Conservation (phyloP, 1,284 basidiomycete species). For the Leccinum angustisporum region DNA sequence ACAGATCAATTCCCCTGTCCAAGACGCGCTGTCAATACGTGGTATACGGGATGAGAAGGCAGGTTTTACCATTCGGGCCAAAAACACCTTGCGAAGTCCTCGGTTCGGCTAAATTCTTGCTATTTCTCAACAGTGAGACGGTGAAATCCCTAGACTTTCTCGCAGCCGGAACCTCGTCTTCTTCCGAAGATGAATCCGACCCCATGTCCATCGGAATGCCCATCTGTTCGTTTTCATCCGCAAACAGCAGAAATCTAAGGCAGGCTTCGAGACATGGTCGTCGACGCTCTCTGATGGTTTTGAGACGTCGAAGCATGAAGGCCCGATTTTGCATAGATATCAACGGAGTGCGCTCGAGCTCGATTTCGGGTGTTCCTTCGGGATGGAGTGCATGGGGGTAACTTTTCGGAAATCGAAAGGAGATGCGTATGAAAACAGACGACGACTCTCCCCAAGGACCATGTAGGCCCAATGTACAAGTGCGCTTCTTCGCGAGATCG, state of each 20-base stretch:
- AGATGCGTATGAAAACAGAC: constrained; percentile 79
- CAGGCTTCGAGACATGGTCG: constrained; percentile 83
- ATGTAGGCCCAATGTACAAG: constrained; percentile 83
- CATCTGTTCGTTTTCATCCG: constrained; percentile 51
- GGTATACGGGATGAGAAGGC: background rate
- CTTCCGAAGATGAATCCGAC: constrained; percentile 54
- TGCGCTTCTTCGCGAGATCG: constrained; percentile 77
- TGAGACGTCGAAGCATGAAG: constrained; percentile 73
- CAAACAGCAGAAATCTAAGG: constrained; percentile 76
- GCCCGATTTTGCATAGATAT: constrained; percentile 76
- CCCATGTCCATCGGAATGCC: constrained; percentile 44
- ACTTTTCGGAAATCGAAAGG: constrained; percentile 83
- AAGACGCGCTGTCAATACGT: constrained; percentile 1
- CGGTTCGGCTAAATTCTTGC: constrained; percentile 79
- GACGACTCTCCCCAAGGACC: constrained; percentile 88
- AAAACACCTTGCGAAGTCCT: constrained; percentile 82
- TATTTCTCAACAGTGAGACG: constrained; percentile 52
- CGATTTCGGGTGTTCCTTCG: constrained; percentile 71
- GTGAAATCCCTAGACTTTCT: constrained; percentile 50
- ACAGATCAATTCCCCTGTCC: constrained; percentile 76
- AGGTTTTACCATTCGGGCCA: constrained; percentile 73
- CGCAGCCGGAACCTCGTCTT: constrained; percentile 37
- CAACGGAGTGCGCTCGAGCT: constrained; percentile 80
- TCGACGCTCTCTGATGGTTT: constrained; percentile 65
- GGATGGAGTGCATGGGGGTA: constrained; percentile 71